These are phyloP conservation scores for Choiromyces venosus DNA, from an alignment of 495 filamentous ascomycete genomes.

Conservation along the genomic window DNA sequence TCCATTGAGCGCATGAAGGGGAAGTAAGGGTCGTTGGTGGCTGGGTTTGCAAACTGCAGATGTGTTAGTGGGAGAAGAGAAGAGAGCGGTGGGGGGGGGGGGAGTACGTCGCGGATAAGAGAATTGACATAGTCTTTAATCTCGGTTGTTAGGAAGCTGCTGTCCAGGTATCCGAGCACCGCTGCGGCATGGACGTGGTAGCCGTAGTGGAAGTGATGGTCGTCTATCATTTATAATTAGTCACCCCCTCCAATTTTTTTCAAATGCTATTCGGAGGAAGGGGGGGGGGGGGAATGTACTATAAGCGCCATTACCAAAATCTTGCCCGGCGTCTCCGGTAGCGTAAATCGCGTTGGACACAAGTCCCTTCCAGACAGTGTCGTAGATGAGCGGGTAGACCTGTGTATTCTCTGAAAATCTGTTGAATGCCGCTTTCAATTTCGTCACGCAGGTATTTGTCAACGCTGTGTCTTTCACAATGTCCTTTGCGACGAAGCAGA, in stretches of 20 bases:
- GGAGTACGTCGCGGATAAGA: slow-evolving; percentile 69
- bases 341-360: slow-evolving; percentile 75
- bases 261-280: background rate
- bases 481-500: slow-evolving; percentile 62
- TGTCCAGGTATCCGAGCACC: slow-evolving; percentile 70
- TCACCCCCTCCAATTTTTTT: no score
- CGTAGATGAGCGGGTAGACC: slow-evolving; percentile 66
- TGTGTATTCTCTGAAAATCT: slow-evolving; percentile 3
- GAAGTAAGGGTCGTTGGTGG: slow-evolving; percentile 61
- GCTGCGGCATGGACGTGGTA: slow-evolving; percentile 86
- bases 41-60: slow-evolving; percentile 13
- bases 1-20: slow-evolving; percentile 78
- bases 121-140: slow-evolving; percentile 77
- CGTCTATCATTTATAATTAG: no score
- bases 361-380: slow-evolving; percentile 72
- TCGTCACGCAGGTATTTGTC: slow-evolving; percentile 55
- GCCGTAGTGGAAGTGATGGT: slow-evolving; percentile 44
- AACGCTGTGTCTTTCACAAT: slow-evolving; percentile 50
- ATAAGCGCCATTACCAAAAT: slow-evolving; percentile 52
- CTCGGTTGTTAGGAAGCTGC: slow-evolving; percentile 54
- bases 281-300: no score
- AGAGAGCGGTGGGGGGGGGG: slow-evolving; percentile 53
- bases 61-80: slow-evolving; percentile 42
- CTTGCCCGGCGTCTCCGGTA: slow-evolving; percentile 58
- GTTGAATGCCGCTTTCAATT: slow-evolving; percentile 53